phyloP scores from a whole-genome alignment of 2,329 filamentous ascomycete species.

The Metarhizium album region DNA sequence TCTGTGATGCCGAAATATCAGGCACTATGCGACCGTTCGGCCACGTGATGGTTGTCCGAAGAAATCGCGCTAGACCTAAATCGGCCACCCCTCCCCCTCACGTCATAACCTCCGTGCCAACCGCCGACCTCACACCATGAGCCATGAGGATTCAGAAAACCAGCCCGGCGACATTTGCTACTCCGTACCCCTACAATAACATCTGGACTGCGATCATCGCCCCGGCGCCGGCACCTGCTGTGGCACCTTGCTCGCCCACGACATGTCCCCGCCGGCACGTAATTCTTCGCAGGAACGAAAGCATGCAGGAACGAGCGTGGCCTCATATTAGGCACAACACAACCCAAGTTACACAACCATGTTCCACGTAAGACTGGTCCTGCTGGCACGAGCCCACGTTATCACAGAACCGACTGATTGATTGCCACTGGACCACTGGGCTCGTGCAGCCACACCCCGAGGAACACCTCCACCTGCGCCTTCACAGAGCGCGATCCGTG shows the following conservation, averaged over 20 bases:
- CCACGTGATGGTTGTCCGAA: background rate
- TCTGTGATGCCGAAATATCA: too few species aligned
- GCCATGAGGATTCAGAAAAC: too few species aligned
- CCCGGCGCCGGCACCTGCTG: background rate
- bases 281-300: background rate
- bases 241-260: background rate
- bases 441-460: conserved; percentile 49
- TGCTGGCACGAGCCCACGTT: background rate
- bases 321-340: background rate
- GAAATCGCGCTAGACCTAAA: background rate
- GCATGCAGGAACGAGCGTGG: background rate
- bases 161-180: background rate
- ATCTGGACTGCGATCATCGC: background rate
- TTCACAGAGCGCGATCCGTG: conserved; percentile 76
- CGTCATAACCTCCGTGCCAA: background rate
- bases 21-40: too few species aligned
- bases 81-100: background rate
- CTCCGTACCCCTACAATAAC: background rate
- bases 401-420: background rate
- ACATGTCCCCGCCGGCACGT: background rate
- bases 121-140: background rate
- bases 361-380: conserved; percentile 9
- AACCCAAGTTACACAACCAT: too few species aligned
- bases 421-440: too few species aligned
- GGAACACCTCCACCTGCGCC: conserved; percentile 65